Evolutionary conservation across 345 rosid species (phyloP).

Genomic region (Balakata baccata): DNA sequence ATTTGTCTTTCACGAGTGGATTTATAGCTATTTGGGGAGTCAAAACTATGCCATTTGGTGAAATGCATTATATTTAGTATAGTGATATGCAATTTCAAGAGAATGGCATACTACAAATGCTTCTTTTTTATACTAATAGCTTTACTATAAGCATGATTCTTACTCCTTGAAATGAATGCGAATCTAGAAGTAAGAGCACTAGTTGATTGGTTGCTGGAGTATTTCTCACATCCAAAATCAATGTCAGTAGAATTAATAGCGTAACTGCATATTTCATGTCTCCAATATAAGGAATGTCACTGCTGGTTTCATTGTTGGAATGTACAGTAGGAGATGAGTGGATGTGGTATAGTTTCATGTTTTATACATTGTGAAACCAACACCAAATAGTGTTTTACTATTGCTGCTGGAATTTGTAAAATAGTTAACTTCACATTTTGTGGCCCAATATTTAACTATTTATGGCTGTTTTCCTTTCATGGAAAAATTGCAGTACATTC

Average conservation of each 20-base stretch:
- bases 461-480: constrained; percentile 4
- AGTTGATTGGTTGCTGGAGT: neutral
- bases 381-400: neutral
- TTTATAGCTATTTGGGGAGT: neutral
- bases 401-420: neutral
- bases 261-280: neutral
- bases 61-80: neutral
- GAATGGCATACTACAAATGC: neutral
- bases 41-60: neutral
- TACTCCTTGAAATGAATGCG: neutral
- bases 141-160: neutral
- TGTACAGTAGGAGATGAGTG: neutral
- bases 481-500: constrained; percentile 60
- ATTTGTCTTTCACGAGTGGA: neutral
- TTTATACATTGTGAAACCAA: neutral
- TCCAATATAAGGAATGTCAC: neutral
- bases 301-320: neutral
- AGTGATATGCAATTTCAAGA: neutral
- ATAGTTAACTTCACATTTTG: neutral
- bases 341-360: neutral
- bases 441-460: neutral
- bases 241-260: neutral
- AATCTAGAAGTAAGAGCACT: neutral
- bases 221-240: neutral
- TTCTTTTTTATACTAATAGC: neutral